Evolutionary conservation across 176 grass and related monocot genomes (phyloP).

Genomic region (Rhynchospora tenuis): DNA sequence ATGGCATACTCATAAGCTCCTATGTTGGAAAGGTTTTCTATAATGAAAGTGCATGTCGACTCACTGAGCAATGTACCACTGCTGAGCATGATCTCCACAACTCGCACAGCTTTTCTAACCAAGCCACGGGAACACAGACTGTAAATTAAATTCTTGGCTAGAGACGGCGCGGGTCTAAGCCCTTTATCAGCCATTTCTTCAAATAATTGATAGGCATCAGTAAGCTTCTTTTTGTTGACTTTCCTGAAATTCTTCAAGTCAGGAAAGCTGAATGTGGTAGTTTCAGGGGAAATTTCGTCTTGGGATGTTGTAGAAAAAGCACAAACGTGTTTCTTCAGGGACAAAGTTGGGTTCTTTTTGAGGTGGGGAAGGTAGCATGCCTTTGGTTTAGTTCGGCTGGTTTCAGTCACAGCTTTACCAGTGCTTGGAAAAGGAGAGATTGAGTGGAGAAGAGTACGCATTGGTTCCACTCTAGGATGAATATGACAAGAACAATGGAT

Average conservation of each 20-base stretch:
- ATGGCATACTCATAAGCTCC: constrained; percentile 9
- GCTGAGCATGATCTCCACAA: not conserved
- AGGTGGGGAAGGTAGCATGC: not conserved
- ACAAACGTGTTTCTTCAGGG: not conserved
- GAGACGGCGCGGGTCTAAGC: not conserved
- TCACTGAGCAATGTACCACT: not conserved
- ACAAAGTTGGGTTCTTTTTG: not conserved
- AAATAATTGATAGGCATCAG: not conserved
- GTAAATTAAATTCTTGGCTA: not conserved
- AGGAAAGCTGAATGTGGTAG: not conserved
- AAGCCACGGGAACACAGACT: not conserved
- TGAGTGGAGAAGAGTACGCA: not conserved
- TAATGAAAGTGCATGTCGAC: not conserved
- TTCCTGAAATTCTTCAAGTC: not conserved
- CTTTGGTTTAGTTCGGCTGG: not conserved
- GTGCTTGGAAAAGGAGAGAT: not conserved
- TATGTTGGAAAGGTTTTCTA: not conserved
- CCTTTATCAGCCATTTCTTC: not conserved
- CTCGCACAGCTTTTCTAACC: not conserved
- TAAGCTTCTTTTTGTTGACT: not conserved
- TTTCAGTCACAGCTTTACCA: not conserved
- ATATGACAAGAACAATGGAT: not conserved
- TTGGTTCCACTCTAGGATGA: not conserved
- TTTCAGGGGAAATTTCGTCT: not conserved
- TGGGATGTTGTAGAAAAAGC: not conserved